These are phyloP conservation scores for Blastobotrys buckinghamii DNA, from an alignment of 1,139 yeast genomes.

Conservation along the genomic window DNA sequence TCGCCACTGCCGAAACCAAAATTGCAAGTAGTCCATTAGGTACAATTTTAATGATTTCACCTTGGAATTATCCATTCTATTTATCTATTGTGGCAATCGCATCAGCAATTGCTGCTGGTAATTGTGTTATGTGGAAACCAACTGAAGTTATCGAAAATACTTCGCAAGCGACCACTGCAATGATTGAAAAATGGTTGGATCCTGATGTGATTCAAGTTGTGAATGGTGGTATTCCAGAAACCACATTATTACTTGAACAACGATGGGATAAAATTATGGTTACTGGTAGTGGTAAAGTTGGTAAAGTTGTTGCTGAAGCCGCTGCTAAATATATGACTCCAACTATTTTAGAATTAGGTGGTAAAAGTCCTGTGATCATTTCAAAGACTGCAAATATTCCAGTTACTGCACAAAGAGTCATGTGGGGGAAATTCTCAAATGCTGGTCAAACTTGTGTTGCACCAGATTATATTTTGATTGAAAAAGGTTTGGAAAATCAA, in stretches of 20 bases:
- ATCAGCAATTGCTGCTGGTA: slow-evolving; percentile 87
- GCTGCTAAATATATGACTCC: slow-evolving; percentile 88
- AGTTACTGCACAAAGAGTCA: slow-evolving; percentile 58
- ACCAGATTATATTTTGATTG: slow-evolving; percentile 73
- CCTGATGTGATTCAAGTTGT: slow-evolving; percentile 53
- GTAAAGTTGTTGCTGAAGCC: slow-evolving; percentile 67
- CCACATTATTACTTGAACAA: slow-evolving; percentile 57
- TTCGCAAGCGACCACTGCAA: slow-evolving; percentile 47
- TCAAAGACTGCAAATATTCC: slow-evolving; percentile 44
- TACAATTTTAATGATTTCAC: slow-evolving; percentile 66
- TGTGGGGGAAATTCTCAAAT: slow-evolving; percentile 74
- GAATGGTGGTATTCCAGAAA: slow-evolving; percentile 69
- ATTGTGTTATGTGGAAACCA: slow-evolving; percentile 74
- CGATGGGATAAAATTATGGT: slow-evolving; percentile 79
- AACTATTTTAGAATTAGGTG: slow-evolving; percentile 77
- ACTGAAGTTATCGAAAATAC: slow-evolving; percentile 69
- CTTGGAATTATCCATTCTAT: slow-evolving; percentile 81
- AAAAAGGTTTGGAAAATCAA: slow-evolving; percentile 49
- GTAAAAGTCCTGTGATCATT: slow-evolving; percentile 81
- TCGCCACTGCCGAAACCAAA: slow-evolving; percentile 42
- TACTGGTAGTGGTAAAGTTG: slow-evolving; percentile 78
- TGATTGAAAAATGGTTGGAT: slow-evolving; percentile 53
- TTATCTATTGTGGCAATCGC: slow-evolving; percentile 62
- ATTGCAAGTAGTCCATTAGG: slow-evolving; percentile 72
- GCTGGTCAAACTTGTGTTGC: slow-evolving; percentile 94